phyloP scores from a whole-genome alignment of 164 flowering plant genomes.

The Hamamelis virginiana region DNA sequence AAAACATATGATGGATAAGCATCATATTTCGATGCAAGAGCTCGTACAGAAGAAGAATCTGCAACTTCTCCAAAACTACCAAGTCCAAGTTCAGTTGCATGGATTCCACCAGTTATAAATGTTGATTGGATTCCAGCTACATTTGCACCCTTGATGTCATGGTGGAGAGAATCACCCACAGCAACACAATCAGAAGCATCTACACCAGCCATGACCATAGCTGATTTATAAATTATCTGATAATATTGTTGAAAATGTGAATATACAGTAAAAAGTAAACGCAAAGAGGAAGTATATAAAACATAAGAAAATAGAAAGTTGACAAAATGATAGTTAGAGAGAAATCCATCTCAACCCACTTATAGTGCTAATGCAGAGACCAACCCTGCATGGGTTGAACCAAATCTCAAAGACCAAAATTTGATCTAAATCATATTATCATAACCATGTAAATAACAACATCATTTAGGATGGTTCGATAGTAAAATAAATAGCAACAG shows the following conservation, averaged over 20 bases:
- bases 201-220: constrained; percentile 73
- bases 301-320: too few species aligned
- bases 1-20: constrained; percentile 82
- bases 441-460: background rate
- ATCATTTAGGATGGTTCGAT: too few species aligned
- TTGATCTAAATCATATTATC: too few species aligned
- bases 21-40: constrained; percentile 58
- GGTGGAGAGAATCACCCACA: constrained; percentile 98
- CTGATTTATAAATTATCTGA: constrained; percentile 80
- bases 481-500: too few species aligned
- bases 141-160: constrained; percentile 97
- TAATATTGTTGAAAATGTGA: background rate
- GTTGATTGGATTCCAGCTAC: constrained; percentile 70
- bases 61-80: constrained; percentile 63
- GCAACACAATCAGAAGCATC: constrained; percentile 78
- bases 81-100: constrained; percentile 82
- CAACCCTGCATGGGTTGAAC: too few species aligned
- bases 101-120: constrained; percentile 85
- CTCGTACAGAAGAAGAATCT: constrained; percentile 49
- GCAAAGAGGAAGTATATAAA: too few species aligned
- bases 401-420: background rate
- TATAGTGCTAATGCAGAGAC: background rate
- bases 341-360: too few species aligned
- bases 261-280: too few species aligned
- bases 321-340: too few species aligned